phyloP scores from a whole-genome alignment of 805 yeast species.

The Metahyphopichia silvanorum region DNA sequence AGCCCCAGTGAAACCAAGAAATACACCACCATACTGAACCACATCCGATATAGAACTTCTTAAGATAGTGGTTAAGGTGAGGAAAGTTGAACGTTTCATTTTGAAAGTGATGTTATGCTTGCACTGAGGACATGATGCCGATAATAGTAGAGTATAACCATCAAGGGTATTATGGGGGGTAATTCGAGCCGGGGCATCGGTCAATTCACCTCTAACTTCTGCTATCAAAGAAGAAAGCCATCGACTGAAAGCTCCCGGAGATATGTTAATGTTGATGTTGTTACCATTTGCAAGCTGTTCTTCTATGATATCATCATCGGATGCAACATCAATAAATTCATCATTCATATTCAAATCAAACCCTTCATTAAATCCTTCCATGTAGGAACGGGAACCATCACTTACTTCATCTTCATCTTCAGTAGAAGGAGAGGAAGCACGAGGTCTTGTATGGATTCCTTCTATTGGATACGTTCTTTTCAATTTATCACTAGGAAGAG shows the following conservation, averaged over 20 bases:
- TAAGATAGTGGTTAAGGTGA: slow-evolving; percentile 16
- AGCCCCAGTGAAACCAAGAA: slow-evolving; percentile 37
- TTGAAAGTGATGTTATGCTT: slow-evolving; percentile 30
- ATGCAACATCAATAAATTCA: neutral
- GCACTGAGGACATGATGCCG: slow-evolving; percentile 42
- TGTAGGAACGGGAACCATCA: no score
- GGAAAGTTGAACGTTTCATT: slow-evolving; percentile 24
- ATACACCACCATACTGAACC: slow-evolving; percentile 27
- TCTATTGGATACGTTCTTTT: neutral
- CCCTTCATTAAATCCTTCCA: slow-evolving; percentile 16
- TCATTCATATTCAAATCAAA: slow-evolving; percentile 16
- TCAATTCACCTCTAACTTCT: slow-evolving; percentile 1
- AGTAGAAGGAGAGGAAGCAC: no score
- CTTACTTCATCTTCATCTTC: no score
- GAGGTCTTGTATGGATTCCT: slow-evolving; percentile 19
- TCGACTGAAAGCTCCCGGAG: slow-evolving; percentile 11
- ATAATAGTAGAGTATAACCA: slow-evolving; percentile 10
- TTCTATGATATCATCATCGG: neutral
- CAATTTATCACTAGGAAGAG: slow-evolving; percentile 25
- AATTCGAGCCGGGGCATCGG: slow-evolving; percentile 1
- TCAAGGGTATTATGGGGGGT: neutral
- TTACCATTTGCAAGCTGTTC: neutral
- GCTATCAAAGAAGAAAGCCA: slow-evolving; percentile 11
- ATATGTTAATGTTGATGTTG: slow-evolving; percentile 6
- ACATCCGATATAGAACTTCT: slow-evolving; percentile 15